Evolutionary conservation across 2,329 filamentous ascomycete genomes (phyloP), one percentile per base, ranked within the genome.

Genomic region (Alternaria rosae): DNA sequence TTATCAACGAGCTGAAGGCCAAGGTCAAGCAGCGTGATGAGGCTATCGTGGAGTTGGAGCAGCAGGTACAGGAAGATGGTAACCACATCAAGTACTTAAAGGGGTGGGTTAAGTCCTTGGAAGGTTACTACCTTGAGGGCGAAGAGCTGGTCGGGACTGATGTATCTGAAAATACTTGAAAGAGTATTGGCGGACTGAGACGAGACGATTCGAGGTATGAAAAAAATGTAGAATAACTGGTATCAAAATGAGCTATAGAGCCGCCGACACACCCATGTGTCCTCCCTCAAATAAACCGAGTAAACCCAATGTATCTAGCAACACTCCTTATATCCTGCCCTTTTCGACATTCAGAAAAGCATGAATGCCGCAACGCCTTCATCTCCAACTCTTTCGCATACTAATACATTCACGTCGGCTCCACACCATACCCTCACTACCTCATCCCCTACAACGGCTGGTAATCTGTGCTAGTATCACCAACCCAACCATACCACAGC

Each of bases 401-500:
- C 35, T 20, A 25, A 15, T 26, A 38, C n/a, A 30, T 2, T n/a
- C 1, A 5, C 4, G 2, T 21, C n/a, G n/a, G 20, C 17, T 41
- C 9, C 11, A 38, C 15, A 17, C 47, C 20, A 7, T 10, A 11
- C 20, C 30, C 17, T n/a, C 25, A n/a, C 32, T 20, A 1, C 7
- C 5, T 11, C 17, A 4, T 6, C 6, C n/a, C 15, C 8, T 65
- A 70, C 66, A 70, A 64, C 3, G 68, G 68, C 57, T 70, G 60
- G 32, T 73, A 73, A 26, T 72, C 67, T 1, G 67, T 59, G 44
- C 70, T 72, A 7, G 72, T 75, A 21, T 84, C 79, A 12, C 81
- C 84, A 13, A 86, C 80, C 82, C 83, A 86, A 11, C 77, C 79
- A 82, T 76, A 86, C 78, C 76, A 86, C 76, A 68, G 84, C 79